Conservation (phyloP, 1,139 yeast genomes). For the Diutina neorugosa region DNA sequence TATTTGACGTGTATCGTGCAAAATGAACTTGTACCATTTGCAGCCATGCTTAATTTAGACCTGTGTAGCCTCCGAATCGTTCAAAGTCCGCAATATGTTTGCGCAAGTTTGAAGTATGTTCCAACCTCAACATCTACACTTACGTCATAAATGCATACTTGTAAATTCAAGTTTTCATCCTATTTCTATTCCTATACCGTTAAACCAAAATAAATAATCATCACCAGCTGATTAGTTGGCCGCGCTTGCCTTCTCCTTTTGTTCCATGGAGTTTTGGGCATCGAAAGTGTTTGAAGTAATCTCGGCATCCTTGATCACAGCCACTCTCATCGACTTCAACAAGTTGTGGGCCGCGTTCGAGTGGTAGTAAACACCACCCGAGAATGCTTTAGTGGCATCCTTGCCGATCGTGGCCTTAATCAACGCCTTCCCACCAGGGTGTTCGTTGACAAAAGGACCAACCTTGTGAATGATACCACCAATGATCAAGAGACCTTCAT, state of each 20-base stretch:
- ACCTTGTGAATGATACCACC: constrained; percentile 95
- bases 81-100: background rate
- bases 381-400: constrained; percentile 94
- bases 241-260: constrained; percentile 20
- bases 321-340: constrained; percentile 91
- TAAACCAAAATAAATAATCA: background rate
- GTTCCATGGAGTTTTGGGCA: constrained; percentile 39
- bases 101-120: background rate
- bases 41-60: too few relatives aligned
- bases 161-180: background rate
- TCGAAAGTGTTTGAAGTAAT: constrained; percentile 41
- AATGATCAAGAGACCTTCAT: constrained; percentile 57
- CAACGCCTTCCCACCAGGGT: constrained; percentile 95
- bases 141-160: background rate
- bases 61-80: background rate
- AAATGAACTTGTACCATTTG: too few relatives aligned
- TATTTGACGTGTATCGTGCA: too few relatives aligned
- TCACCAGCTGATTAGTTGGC: background rate
- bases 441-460: constrained; percentile 72
- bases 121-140: too few relatives aligned
- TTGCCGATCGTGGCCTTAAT: constrained; percentile 81
- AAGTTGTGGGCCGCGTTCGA: constrained; percentile 96
- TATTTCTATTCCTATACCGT: background rate
- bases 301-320: constrained; percentile 64
- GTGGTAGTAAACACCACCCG: constrained; percentile 95